Evolutionary conservation across 805 yeast genomes (phyloP).

Genomic region (Candida adriatica): DNA sequence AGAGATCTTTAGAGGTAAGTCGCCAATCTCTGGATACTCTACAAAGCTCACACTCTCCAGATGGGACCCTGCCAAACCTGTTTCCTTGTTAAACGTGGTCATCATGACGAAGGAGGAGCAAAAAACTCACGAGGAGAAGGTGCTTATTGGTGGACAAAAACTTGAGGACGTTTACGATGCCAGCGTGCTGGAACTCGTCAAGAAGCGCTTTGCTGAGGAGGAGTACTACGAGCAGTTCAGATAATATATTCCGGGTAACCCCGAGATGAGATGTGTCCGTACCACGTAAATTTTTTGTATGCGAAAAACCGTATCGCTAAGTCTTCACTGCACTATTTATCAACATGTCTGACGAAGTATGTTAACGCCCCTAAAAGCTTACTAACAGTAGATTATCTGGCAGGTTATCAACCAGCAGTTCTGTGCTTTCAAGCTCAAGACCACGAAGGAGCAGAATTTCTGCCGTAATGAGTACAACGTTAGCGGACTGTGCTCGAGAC

Average conservation of each 20-base stretch:
- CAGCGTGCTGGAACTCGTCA: constrained; percentile 50
- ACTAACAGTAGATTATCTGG: constrained; percentile 70
- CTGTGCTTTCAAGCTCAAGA: constrained; percentile 88
- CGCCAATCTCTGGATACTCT: constrained; percentile 77
- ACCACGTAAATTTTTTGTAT: constrained; percentile 13
- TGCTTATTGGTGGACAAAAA: constrained; percentile 60
- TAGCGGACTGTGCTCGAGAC: constrained; percentile 86
- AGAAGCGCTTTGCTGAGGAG: constrained; percentile 69
- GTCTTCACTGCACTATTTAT: constrained; percentile 2
- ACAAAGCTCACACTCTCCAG: constrained; percentile 73
- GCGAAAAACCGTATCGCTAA: no score
- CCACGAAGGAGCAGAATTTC: constrained; percentile 84
- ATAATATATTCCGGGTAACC: constrained; percentile 15
- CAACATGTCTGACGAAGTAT: constrained; percentile 23
- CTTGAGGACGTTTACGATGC: constrained; percentile 56
- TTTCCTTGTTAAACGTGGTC: constrained; percentile 73
- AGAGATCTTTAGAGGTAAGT: constrained; percentile 89
- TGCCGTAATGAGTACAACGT: constrained; percentile 97
- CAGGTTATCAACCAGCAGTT: constrained; percentile 92
- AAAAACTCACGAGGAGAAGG: constrained; percentile 65
- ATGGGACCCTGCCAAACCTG: constrained; percentile 71
- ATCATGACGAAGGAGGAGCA: constrained; percentile 88
- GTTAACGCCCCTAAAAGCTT: constrained; percentile 1
- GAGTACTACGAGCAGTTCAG: constrained; percentile 57
- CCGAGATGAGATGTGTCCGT: constrained; percentile 13